Evolutionary conservation across 768 basidiomycete genomes (phyloP).

Genomic region (Collybia sordida): DNA sequence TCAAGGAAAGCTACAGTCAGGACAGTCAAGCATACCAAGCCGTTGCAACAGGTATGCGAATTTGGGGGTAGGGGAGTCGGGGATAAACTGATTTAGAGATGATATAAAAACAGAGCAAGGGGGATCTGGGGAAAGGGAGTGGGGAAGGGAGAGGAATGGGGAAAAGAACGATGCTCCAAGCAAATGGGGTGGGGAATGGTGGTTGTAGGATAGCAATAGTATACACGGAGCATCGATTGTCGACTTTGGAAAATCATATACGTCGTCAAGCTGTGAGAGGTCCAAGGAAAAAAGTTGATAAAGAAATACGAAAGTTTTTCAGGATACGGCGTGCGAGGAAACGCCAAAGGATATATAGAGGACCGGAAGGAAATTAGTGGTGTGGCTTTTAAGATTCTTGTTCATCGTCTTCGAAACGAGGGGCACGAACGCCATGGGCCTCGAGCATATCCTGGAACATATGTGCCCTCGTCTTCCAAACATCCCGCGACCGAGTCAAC

Average conservation of each 20-base stretch:
- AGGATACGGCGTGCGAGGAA: no score
- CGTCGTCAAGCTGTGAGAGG: conserved; percentile 16
- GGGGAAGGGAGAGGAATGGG: conserved; percentile 34
- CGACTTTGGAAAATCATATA: conserved; percentile 23
- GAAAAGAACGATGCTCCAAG: conserved; percentile 44
- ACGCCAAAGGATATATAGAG: conserved; percentile 5
- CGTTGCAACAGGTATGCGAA: no score
- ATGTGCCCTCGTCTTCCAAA: conserved; percentile 52
- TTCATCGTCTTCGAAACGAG: conserved; percentile 29
- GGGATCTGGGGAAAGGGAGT: neutral
- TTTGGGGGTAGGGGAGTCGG: no score
- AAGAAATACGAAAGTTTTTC: neutral
- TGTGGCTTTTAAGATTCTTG: conserved; percentile 21
- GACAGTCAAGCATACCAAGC: no score
- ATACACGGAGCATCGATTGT: conserved; percentile 25
- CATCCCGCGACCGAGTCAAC: conserved; percentile 48
- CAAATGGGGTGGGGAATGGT: conserved; percentile 42
- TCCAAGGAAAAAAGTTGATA: conserved; percentile 10
- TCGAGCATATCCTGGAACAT: conserved; percentile 43
- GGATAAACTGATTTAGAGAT: no score
- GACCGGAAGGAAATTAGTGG: conserved; percentile 7
- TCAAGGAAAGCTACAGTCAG: no score
- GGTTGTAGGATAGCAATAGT: conserved; percentile 17
- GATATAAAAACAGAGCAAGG: no score
- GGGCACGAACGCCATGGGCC: conserved; percentile 44